Percentiles rank a stretch among this genome's conserved stretches.
Evolutionary conservation across 306 rosid species (phyloP).

Genomic region (Mimosa pudica): DNA sequence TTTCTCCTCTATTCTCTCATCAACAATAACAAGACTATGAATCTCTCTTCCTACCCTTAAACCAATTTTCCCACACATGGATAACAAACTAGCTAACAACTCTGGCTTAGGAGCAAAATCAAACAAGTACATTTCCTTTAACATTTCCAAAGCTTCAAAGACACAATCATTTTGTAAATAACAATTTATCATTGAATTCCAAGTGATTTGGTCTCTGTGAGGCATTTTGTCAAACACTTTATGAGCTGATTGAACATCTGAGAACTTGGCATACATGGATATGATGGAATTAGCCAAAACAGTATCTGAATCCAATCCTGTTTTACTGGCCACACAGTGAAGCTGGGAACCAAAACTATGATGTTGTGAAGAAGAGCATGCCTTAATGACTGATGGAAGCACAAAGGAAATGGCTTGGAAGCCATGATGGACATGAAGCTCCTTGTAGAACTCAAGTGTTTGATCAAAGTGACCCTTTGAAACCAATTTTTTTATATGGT

Average conservation of each 20-base stretch:
- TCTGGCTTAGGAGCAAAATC: constrained; percentile 59
- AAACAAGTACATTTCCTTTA: constrained; percentile 40
- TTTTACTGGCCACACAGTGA: constrained; percentile 53
- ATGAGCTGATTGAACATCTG: constrained; percentile 37
- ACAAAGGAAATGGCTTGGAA: constrained; percentile 35
- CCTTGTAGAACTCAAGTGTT: constrained; percentile 47
- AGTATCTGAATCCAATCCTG: constrained; percentile 42
- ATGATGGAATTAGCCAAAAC: constrained; percentile 64
- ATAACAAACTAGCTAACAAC: constrained; percentile 53
- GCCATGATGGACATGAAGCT: constrained; percentile 39
- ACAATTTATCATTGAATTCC: constrained; percentile 69
- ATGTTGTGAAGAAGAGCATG: constrained; percentile 51
- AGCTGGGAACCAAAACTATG: constrained; percentile 52
- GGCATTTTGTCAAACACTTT: constrained; percentile 65
- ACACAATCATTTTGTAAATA: constrained; percentile 58
- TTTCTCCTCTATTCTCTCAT: constrained; percentile 44
- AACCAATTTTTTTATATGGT: constrained; percentile 49
- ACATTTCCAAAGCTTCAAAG: constrained; percentile 41
- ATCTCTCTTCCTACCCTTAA: constrained; percentile 54
- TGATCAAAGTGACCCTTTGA: constrained; percentile 46
- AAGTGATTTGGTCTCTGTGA: constrained; percentile 53
- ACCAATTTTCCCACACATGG: constrained; percentile 47
- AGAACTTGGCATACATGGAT: constrained; percentile 56
- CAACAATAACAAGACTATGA: constrained; percentile 55
- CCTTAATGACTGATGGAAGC: constrained; percentile 68